Evolutionary conservation across 2,329 filamentous ascomycete genomes (phyloP).

Genomic region (Dactylonectria estremocensis): DNA sequence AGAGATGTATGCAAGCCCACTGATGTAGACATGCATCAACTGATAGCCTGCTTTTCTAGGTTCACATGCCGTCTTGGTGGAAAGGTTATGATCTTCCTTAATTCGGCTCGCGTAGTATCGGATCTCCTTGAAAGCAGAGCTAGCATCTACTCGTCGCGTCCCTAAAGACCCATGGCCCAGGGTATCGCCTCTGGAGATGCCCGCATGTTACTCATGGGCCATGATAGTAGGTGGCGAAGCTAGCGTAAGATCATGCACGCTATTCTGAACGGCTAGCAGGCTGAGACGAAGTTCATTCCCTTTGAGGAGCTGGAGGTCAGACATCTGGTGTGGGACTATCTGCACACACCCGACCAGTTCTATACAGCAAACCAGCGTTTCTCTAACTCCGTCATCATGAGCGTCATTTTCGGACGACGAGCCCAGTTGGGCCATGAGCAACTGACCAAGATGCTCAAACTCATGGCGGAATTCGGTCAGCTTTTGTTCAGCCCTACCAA

Average conservation of each 20-base stretch:
- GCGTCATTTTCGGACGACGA: slow-evolving; percentile 1
- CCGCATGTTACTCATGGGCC: not conserved
- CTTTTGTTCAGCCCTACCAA: slow-evolving; percentile 1
- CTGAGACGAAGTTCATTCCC: not conserved
- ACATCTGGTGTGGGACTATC: slow-evolving; percentile 2
- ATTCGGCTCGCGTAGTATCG: not conserved
- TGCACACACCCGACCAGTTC: not conserved
- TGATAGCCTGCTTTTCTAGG: not conserved
- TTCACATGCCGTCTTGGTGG: slow-evolving; percentile 1
- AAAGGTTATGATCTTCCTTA: not conserved
- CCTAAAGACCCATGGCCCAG: slow-evolving; percentile 1
- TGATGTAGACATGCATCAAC: not conserved
- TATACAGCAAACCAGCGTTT: slow-evolving; percentile 3
- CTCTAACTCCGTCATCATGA: not conserved
- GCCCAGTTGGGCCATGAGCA: not conserved
- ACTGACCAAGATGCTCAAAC: not conserved
- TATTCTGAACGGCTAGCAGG: not conserved
- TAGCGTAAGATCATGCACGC: slow-evolving; percentile 4
- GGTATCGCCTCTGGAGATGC: not conserved
- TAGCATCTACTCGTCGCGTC: not conserved
- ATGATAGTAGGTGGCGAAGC: not conserved
- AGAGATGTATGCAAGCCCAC: slow-evolving; percentile 3
- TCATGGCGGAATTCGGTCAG: not conserved
- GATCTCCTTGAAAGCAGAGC: not conserved
- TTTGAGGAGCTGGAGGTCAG: slow-evolving; percentile 3